Base-by-base conservation (phyloP, 176 grass and related monocot genomes). In the Miscanthus lutarioriparius region DNA sequence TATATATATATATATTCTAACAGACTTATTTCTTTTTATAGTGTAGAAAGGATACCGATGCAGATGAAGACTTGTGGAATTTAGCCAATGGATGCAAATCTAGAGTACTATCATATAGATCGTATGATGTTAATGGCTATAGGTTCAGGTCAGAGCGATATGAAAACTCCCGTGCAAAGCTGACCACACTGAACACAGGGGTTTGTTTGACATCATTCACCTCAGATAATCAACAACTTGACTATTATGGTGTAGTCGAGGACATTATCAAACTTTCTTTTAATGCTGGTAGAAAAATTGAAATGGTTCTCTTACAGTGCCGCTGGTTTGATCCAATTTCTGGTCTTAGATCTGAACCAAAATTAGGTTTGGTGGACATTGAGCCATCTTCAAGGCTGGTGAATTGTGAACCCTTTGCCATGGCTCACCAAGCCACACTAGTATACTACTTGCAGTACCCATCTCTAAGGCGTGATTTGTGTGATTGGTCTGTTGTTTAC, bases 381-480 rank as follows among this genome's bases (percentile, higher is more conserved):
- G 45, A 63, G 0, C 15, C 25, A 3, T 15, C 54, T 15, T 64
- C 80, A 33, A 74, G 17, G 39, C 54, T 83, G 8, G 0, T 0
- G 1, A 65, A 76, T 16, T 82, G 71, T 67, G 82, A 76, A 66
- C 59, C 82, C 6, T 84, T 84, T 75, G 71, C 41, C 7, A 75
- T 83, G 82, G 82, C 58, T 37, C 82, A 83, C 30, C 71, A 83
- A 33, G 70, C 82, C 0, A 83, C 41, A 26, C 41, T 19, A 27
- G 59, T 48, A 38, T 83, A 75, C n/a, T 83, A 65, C 41, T 28
- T 70, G 33, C 6, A 70, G 0, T 81, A 70, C 9, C 40, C 81
- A 48, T 75, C 71, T 19, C 8, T 1, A 1, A 74, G 41, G 13
- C 27, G 38, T 39, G 38, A 39, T 39, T 39, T 39, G 38, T 5